phyloP scores from a whole-genome alignment of 75 land plant species.

The Azolla pinnata region DNA sequence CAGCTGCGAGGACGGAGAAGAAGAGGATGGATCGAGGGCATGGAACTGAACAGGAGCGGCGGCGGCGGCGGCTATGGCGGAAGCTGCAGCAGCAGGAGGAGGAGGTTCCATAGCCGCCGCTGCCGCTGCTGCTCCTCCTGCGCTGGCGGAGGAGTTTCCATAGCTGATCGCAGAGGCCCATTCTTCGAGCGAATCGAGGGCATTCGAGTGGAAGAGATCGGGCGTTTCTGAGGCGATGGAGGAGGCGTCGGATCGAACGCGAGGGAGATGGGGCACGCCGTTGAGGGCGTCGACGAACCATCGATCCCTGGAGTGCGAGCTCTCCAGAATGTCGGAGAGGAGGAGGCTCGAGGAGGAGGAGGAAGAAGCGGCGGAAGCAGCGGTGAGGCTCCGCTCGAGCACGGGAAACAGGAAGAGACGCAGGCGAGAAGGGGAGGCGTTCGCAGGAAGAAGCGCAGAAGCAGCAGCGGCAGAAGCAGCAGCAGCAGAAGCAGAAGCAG shows the following conservation, averaged over 20 bases:
- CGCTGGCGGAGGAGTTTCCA: neutral
- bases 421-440: slow-evolving; percentile 24
- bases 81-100: neutral
- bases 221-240: slow-evolving; percentile 57
- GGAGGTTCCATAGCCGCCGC: neutral
- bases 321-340: slow-evolving; percentile 36
- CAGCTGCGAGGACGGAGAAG: neutral
- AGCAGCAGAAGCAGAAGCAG: slow-evolving; percentile 24
- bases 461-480: neutral
- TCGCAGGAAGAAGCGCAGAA: slow-evolving; percentile 16
- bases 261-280: slow-evolving; percentile 29
- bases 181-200: slow-evolving; percentile 28
- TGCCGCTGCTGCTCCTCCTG: neutral
- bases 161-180: slow-evolving; percentile 5
- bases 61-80: neutral
- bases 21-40: neutral
- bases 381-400: slow-evolving; percentile 15
- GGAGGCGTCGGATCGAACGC: slow-evolving; percentile 56
- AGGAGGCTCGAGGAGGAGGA: too few relatives aligned
- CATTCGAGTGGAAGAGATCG: slow-evolving; percentile 23
- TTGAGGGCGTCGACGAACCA: slow-evolving; percentile 76
- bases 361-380: too few relatives aligned
- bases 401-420: slow-evolving; percentile 46
- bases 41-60: neutral
- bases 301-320: slow-evolving; percentile 19